phyloP scores from a whole-genome alignment of 768 basidiomycete genomes.

The Leccinum subgranulosum region DNA sequence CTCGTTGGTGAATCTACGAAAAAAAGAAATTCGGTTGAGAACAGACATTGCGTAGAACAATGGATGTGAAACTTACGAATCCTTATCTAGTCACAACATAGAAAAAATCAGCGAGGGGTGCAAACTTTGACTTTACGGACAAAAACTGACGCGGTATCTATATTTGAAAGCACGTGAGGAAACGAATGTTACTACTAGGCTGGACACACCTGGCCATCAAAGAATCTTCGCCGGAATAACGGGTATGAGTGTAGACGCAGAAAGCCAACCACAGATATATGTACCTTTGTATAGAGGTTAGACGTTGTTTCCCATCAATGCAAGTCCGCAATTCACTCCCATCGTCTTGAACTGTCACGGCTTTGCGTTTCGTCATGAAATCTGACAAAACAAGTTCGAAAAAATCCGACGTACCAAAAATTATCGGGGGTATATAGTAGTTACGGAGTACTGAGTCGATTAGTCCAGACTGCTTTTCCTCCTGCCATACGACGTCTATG shows the following conservation, averaged over 20 bases:
- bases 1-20: slow-evolving; percentile 29
- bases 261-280: not conserved
- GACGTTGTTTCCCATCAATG: slow-evolving; percentile 72
- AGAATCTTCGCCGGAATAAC: slow-evolving; percentile 39
- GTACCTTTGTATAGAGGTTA: slow-evolving; percentile 64
- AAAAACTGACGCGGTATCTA: slow-evolving; percentile 43
- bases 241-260: not conserved
- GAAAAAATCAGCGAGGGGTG: slow-evolving; percentile 5
- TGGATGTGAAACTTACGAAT: slow-evolving; percentile 31
- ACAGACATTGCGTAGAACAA: not conserved
- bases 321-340: slow-evolving; percentile 48
- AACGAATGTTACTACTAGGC: not conserved
- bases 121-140: not conserved
- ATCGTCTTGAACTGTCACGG: slow-evolving; percentile 37
- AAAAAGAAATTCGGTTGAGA: not conserved
- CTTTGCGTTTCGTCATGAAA: slow-evolving; percentile 25
- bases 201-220: slow-evolving; percentile 49
- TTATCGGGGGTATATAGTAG: slow-evolving; percentile 64
- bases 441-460: slow-evolving; percentile 65
- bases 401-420: slow-evolving; percentile 47
- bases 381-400: not conserved
- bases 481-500: slow-evolving; percentile 63
- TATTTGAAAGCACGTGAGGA: slow-evolving; percentile 7
- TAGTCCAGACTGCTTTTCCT: slow-evolving; percentile 54
- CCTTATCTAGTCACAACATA: slow-evolving; percentile 32